A percentile compares a stretch with the other conserved stretches of the same genome.
Conservation (phyloP, 495 filamentous ascomycete species). For the Hypomontagnella monticulosa region DNA sequence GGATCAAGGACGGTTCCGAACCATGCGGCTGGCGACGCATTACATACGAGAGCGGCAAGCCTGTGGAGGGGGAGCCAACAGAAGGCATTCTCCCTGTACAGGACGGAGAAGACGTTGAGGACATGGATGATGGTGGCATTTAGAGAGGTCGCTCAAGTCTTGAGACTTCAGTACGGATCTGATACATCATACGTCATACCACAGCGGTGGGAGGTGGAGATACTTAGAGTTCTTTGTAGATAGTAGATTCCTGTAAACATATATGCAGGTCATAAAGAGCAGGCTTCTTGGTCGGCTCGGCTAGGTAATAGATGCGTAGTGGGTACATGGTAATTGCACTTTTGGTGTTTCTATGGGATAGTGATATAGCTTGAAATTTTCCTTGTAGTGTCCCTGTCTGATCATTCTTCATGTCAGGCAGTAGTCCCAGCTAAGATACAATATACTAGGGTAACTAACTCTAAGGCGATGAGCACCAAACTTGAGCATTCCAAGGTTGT, state of each 20-base stretch:
- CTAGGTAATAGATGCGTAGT: not conserved
- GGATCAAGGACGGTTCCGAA: conserved; percentile 73
- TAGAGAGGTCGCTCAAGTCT: conserved; percentile 7
- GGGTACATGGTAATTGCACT: not conserved
- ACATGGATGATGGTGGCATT: conserved; percentile 32
- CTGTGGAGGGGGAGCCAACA: conserved; percentile 58
- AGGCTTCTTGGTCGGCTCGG: conserved; percentile 6
- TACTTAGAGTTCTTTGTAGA: conserved; percentile 22
- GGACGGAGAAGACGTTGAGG: conserved; percentile 35
- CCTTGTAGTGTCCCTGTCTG: not conserved
- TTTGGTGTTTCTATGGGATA: not conserved
- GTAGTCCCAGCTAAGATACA: too few relatives aligned
- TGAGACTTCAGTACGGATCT: not conserved
- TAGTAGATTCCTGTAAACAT: conserved; percentile 5
- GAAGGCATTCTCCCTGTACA: conserved; percentile 51
- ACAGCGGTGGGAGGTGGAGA: not conserved
- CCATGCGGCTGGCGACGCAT: conserved; percentile 75
- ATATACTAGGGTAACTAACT: too few relatives aligned
- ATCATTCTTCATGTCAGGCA: not conserved
- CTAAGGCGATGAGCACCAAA: too few relatives aligned
- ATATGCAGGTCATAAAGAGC: not conserved
- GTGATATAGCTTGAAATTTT: not conserved
- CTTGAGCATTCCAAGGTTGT: too few relatives aligned
- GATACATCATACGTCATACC: not conserved
- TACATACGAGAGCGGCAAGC: conserved; percentile 71